phyloP scores from a whole-genome alignment of 2,329 filamentous ascomycete genomes.

The Dactylellina parvicollis region DNA sequence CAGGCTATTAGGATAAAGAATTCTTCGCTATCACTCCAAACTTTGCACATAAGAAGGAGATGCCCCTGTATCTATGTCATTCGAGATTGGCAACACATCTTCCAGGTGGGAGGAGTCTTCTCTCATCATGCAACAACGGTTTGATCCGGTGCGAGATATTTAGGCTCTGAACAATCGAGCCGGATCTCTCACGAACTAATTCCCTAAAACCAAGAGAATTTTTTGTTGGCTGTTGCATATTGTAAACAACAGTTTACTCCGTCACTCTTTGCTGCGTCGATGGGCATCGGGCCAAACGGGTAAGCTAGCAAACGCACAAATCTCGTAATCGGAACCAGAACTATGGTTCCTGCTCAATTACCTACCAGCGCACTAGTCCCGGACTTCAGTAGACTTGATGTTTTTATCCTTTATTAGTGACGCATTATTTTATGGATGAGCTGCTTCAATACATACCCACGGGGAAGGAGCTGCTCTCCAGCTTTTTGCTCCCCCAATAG shows the following conservation, averaged over 20 bases:
- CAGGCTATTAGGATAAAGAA: not conserved
- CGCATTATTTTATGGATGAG: no score
- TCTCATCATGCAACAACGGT: slow-evolving; percentile 23
- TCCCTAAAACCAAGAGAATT: no score
- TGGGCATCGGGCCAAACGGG: not conserved
- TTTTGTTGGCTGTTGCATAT: not conserved
- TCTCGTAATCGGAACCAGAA: slow-evolving; percentile 6
- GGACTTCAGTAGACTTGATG: not conserved
- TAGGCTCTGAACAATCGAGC: slow-evolving; percentile 1
- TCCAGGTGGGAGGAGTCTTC: slow-evolving; percentile 29
- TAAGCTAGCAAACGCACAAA: not conserved
- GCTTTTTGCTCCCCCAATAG: not conserved
- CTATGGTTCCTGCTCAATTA: slow-evolving; percentile 15
- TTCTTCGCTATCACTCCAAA: not conserved
- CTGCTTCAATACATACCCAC: no score
- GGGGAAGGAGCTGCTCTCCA: not conserved
- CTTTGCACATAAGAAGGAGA: not conserved
- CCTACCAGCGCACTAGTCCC: not conserved
- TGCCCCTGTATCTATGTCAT: not conserved
- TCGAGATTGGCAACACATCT: slow-evolving; percentile 35
- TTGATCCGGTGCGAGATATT: slow-evolving; percentile 17
- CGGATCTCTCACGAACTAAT: not conserved
- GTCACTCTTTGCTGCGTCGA: not conserved
- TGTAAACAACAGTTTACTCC: no score
- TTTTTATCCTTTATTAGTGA: no score